Conservation (phyloP, 257 asterid species). For the Phtheirospermum japonicum region DNA sequence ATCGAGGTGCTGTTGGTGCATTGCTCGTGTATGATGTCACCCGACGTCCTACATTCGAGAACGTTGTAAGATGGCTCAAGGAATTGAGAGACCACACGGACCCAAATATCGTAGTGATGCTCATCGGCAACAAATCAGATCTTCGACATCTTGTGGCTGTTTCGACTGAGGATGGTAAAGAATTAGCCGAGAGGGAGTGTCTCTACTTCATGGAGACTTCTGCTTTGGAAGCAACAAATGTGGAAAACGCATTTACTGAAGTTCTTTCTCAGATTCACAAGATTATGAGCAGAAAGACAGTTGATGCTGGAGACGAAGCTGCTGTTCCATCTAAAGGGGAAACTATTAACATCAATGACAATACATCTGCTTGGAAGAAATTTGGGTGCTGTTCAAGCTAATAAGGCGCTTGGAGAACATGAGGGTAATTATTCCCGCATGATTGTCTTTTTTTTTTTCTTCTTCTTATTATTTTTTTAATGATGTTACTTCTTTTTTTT, state of each 20-base stretch:
- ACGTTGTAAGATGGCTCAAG: constrained; percentile 43
- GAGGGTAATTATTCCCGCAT: constrained; percentile 18
- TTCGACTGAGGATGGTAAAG: constrained; percentile 45
- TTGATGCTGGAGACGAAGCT: constrained; percentile 44
- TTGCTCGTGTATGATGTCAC: constrained; percentile 52
- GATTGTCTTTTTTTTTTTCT: not conserved
- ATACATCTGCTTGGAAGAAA: constrained; percentile 39
- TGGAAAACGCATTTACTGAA: constrained; percentile 45
- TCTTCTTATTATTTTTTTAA: not conserved
- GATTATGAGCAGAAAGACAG: constrained; percentile 44
- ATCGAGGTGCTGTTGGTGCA: constrained; percentile 58
- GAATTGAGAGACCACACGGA: constrained; percentile 52
- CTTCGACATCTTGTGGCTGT: constrained; percentile 49
- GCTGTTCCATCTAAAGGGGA: constrained; percentile 46
- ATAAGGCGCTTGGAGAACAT: not conserved
- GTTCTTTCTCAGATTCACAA: constrained; percentile 43
- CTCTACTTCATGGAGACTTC: constrained; percentile 58
- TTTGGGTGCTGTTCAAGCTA: constrained; percentile 49
- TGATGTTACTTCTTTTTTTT: not conserved
- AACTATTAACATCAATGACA: constrained; percentile 41
- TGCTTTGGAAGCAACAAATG: constrained; percentile 52
- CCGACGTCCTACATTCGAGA: constrained; percentile 46
- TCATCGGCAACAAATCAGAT: constrained; percentile 51
- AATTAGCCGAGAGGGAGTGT: constrained; percentile 43
- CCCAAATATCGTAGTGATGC: constrained; percentile 50